Percentiles rank a stretch among this genome's conserved stretches.
phyloP scores from a whole-genome alignment of 176 grass and related monocot species.

The Otatea glauca region DNA sequence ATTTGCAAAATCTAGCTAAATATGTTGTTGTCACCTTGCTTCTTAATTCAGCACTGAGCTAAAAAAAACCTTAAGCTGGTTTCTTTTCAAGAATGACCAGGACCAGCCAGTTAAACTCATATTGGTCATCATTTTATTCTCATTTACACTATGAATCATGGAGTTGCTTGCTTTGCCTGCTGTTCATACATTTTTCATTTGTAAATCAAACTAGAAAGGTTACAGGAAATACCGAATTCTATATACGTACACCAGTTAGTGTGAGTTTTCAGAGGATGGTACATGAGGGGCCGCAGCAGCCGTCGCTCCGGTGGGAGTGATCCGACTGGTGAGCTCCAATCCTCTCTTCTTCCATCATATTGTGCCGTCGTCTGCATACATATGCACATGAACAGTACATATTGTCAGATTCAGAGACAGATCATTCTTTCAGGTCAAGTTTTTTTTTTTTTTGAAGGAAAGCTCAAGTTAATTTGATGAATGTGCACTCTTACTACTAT shows the following conservation, averaged over 20 bases:
- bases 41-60: not conserved
- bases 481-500: not conserved
- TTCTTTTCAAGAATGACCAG: not conserved
- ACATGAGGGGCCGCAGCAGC: constrained; percentile 37
- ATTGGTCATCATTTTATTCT: constrained; percentile 10
- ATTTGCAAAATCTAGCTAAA: not conserved
- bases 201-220: not conserved
- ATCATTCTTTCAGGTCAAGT: not conserved
- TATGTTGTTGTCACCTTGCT: constrained; percentile 1
- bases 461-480: not conserved
- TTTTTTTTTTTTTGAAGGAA: too few species aligned
- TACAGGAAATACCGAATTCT: not conserved
- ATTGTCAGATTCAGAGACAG: not conserved
- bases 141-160: constrained; percentile 25
- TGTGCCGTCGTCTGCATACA: constrained; percentile 46
- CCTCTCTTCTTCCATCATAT: constrained; percentile 35
- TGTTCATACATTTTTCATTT: constrained; percentile 6
- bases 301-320: not conserved
- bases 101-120: not conserved
- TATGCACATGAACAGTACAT: not conserved
- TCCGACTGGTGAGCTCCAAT: not conserved
- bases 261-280: constrained; percentile 60
- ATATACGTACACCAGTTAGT: not conserved
- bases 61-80: not conserved
- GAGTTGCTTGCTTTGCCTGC: constrained; percentile 8